Conservation (phyloP, 2,329 filamentous ascomycete genomes). For the Exophiala sp. region DNA sequence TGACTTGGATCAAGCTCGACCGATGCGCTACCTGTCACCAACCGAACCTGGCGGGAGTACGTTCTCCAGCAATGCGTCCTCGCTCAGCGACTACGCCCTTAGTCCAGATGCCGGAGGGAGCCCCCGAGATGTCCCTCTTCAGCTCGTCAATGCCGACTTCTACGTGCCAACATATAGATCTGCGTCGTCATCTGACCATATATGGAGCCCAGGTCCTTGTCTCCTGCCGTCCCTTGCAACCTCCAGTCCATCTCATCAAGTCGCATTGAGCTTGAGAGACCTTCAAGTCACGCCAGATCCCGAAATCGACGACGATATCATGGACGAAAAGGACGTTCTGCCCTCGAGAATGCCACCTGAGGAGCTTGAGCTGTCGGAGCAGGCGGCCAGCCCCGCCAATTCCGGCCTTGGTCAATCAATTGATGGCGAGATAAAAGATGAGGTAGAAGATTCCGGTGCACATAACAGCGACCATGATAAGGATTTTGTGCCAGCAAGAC, state of each 20-base stretch:
- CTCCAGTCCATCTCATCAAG: constrained; percentile 1
- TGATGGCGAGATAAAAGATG: constrained; percentile 11
- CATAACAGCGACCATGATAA: constrained; percentile 17
- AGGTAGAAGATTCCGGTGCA: constrained; percentile 8
- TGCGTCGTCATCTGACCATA: neutral
- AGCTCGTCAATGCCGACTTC: neutral
- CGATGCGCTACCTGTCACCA: constrained; percentile 20
- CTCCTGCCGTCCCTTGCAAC: constrained; percentile 2
- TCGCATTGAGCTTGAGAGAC: constrained; percentile 20
- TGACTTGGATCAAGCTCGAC: constrained; percentile 10
- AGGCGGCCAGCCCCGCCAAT: constrained; percentile 12
- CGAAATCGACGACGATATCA: constrained; percentile 10
- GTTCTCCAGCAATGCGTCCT: constrained; percentile 18
- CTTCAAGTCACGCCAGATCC: constrained; percentile 23
- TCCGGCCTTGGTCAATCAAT: constrained; percentile 15
- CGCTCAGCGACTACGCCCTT: constrained; percentile 19
- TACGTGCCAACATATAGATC: neutral
- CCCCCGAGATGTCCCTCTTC: constrained; percentile 4
- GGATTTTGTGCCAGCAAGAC: constrained; percentile 12
- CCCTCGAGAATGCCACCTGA: constrained; percentile 18
- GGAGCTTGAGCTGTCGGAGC: constrained; percentile 23
- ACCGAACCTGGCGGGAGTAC: constrained; percentile 13
- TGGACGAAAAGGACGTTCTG: constrained; percentile 12
- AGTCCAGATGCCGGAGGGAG: constrained; percentile 17
- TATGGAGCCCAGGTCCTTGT: constrained; percentile 7